Base-by-base conservation (phyloP, 2,329 filamentous ascomycete species). In the Pseudogymnoascus sp. region DNA sequence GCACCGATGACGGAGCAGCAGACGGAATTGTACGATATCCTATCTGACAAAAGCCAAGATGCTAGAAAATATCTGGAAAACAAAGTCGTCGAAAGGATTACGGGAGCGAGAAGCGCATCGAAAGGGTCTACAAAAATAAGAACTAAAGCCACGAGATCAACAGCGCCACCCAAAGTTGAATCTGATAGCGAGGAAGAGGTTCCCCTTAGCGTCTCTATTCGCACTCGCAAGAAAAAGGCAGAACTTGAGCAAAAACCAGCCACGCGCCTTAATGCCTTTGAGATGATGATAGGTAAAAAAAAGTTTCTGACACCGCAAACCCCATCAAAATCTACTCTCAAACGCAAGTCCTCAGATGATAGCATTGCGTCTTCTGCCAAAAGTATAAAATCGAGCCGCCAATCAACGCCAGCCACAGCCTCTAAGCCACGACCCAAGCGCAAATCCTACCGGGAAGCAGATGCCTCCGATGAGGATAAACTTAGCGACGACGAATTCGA, bases 1-100 rank as follows among this genome's bases (percentile, higher is more conserved):
- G 94, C 94, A 0, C 94, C 94, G 0, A 85, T 99, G 76, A 96
- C 92, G 0, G 83, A 86, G 23, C 91, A 94, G 68, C 94, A 99
- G 72, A 91, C 92, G 2, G 93, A 97, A 63, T 76, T 99, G 0
- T 99, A 99, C 71, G 86, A 86, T 60, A 81, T 79, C 0, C 78
- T 88, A 35, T 82, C 74, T 62, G 80, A 87, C 69, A 84, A 83
- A 65, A 77, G 77, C 1, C 73, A 77, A 1, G 85, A 88, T 65
- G 83, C 83, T 0, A 83, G 92, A 29, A 83, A 89, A 14, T 96
- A 93, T 64, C 77, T 97, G 0, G 91, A 96, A 68, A 85, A 89
- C 61, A 95, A 92, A 69, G 87, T 89, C 0, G 77, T 86, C 0
- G 86, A 91, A 64, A 80, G 81, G 10, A 77, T 92, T 16, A 86